A percentile compares a stretch with the other conserved stretches of the same genome.
Evolutionary conservation across 2,329 filamentous ascomycete genomes (phyloP).

Genomic region (Stagonosporopsis cucurbitacearum): DNA sequence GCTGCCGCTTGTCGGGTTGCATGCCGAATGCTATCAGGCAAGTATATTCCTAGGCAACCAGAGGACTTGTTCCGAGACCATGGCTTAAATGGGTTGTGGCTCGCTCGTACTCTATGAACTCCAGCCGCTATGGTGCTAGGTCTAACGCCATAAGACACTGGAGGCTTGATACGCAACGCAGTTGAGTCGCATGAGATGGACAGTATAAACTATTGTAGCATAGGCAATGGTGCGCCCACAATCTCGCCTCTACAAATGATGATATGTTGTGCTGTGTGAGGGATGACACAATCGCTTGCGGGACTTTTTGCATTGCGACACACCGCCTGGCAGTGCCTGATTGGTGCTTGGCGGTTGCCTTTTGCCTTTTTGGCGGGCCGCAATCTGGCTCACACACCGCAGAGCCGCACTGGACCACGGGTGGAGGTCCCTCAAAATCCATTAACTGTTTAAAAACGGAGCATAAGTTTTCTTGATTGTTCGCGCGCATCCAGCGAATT

Average conservation of each 20-base stretch:
- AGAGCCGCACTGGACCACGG: no score
- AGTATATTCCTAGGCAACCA: not conserved
- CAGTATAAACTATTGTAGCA: not conserved
- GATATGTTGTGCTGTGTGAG: not conserved
- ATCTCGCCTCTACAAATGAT: not conserved
- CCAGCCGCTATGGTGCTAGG: no score
- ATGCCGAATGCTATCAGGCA: not conserved
- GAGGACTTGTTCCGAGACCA: not conserved
- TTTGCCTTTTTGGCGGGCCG: not conserved
- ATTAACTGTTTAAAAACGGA: no score
- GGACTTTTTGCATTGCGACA: no score
- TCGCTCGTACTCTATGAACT: not conserved
- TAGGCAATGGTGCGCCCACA: not conserved
- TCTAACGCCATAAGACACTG: no score
- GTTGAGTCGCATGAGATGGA: not conserved
- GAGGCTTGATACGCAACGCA: not conserved
- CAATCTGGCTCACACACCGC: not conserved
- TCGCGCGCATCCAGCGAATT: not conserved
- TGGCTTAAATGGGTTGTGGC: not conserved
- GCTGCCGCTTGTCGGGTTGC: not conserved
- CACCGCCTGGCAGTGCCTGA: not conserved
- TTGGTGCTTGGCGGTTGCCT: no score
- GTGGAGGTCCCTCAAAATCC: no score
- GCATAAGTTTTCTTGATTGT: no score
- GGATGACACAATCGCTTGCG: no score